Evolutionary conservation across 1,139 yeast genomes (phyloP).

Genomic region (Meyerozyma smithsonii): DNA sequence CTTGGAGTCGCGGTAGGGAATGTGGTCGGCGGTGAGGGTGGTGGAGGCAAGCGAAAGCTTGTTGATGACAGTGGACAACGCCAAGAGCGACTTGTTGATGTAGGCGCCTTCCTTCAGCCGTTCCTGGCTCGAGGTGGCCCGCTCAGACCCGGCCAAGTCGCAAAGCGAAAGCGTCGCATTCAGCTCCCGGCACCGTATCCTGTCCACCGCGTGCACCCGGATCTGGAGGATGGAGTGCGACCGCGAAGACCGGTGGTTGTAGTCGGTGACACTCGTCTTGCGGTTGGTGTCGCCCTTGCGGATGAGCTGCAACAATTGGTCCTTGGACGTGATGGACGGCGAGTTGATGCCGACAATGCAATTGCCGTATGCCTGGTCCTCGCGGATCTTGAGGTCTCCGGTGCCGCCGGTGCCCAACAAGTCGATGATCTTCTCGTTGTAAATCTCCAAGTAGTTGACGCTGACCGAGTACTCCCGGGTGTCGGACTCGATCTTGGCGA

Average conservation of each 20-base stretch:
- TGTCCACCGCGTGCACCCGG: slow-evolving; percentile 44
- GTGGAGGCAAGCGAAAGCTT: slow-evolving; percentile 50
- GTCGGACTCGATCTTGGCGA: slow-evolving; percentile 39
- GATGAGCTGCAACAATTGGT: slow-evolving; percentile 59
- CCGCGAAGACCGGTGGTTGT: slow-evolving; percentile 77
- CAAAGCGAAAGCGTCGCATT: slow-evolving; percentile 75
- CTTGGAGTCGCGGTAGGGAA: slow-evolving; percentile 91
- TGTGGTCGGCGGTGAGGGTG: slow-evolving; percentile 40
- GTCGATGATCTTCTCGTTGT: slow-evolving; percentile 78
- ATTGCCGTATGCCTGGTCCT: slow-evolving; percentile 69
- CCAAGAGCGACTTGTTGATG: slow-evolving; percentile 84
- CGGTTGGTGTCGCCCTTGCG: slow-evolving; percentile 69
- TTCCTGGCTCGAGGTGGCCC: slow-evolving; percentile 77
- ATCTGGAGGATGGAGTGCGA: slow-evolving; percentile 90
- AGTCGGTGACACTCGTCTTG: slow-evolving; percentile 85
- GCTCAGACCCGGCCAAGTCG: slow-evolving; percentile 94
- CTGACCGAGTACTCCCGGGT: slow-evolving; percentile 38
- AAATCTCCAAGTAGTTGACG: slow-evolving; percentile 80
- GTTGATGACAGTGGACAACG: slow-evolving; percentile 85
- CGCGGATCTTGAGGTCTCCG: slow-evolving; percentile 66
- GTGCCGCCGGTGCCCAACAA: slow-evolving; percentile 36
- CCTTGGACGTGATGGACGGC: slow-evolving; percentile 49
- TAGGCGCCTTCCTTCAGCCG: slow-evolving; percentile 90
- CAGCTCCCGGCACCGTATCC: slow-evolving; percentile 36
- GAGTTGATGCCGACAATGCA: slow-evolving; percentile 72